These are phyloP conservation scores for Anthracocystis setariae DNA, from an alignment of 1,284 basidiomycete genomes.

Conservation along the genomic window DNA sequence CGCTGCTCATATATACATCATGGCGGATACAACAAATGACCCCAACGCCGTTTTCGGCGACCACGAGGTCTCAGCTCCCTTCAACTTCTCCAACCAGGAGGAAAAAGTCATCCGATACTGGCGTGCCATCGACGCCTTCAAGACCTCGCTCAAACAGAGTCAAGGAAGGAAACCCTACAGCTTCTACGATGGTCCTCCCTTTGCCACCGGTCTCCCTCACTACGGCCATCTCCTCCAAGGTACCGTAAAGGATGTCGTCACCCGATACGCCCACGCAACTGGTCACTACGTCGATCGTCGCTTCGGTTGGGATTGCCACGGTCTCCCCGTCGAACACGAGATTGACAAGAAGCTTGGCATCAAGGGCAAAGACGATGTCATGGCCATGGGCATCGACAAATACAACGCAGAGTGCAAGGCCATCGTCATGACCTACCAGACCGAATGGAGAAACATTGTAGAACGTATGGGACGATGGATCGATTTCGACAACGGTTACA, in stretches of 20 bases:
- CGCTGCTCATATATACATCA: conserved; percentile 19
- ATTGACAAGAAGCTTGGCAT: conserved; percentile 97
- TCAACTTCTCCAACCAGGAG: conserved; percentile 91
- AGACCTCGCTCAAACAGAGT: conserved; percentile 89
- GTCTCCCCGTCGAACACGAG: conserved; percentile 97
- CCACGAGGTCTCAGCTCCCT: conserved; percentile 71
- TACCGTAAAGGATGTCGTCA: conserved; percentile 99
- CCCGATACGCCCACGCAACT: conserved; percentile 90
- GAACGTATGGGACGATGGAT: conserved; percentile 99
- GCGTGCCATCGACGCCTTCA: conserved; percentile 97
- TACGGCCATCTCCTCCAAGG: conserved; percentile 76
- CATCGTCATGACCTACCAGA: conserved; percentile 97
- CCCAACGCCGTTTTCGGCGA: conserved; percentile 34
- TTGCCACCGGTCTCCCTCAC: conserved; percentile 95
- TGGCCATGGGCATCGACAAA: conserved; percentile 93
- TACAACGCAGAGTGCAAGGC: conserved; percentile 97
- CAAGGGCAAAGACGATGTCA: conserved; percentile 90
- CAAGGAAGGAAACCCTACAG: conserved; percentile 88
- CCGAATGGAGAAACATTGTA: conserved; percentile 92
- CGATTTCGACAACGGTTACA: conserved; percentile 99
- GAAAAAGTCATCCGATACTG: conserved; percentile 91
- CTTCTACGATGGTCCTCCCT: conserved; percentile 98
- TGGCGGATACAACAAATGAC: conserved; percentile 25
- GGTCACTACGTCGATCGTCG: conserved; percentile 93
- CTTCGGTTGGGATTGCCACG: conserved; percentile 99